Evolutionary conservation across 2,329 filamentous ascomycete genomes (phyloP), one percentile per base, ranked within the genome.

Genomic region (Dryadomyces sulphureus): DNA sequence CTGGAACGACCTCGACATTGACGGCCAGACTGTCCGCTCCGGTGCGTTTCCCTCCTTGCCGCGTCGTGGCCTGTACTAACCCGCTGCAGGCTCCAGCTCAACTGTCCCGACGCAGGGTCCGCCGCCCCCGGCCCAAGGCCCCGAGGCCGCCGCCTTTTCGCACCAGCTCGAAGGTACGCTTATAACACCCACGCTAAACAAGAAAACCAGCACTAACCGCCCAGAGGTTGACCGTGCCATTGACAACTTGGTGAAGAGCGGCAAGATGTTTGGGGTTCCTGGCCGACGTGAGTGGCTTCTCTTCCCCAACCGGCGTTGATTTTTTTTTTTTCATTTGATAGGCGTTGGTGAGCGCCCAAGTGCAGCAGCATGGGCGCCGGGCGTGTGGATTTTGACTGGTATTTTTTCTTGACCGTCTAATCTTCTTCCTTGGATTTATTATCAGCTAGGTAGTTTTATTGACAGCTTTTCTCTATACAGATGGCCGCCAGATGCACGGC

Each of bases 201-300:
- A 17, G 30, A 14, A 11, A 22, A 16, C 36, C 7, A 25, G 11
- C 22, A 30, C 34, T 24, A n/a, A 41, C 14, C 9, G 27, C n/a
- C 36, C 59, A 94, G 92, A 98, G 77, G 88, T 98, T 57, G 92
- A 96, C 54, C 83, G 90, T 61, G 90, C 90, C 55, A 80, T 90
- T 59, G 92, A 96, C 60, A 96, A 96, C 64, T 76, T 98, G 50
- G 76, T 90, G 59, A 96, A 96, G 75, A 94, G 89, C 63, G 89
- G 89, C 59, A 96, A 96, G 72, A 81, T 89, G 67, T 92, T 90
- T 65, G 78, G 73, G 59, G 67, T 68, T 59, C 54, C 58, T 42
- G 71, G 70, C 58, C 86, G 92, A 65, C 84, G 89, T 73, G 86
- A 94, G 67, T 94, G 79, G 49, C 73, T 81, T 74, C 19, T 22